These are phyloP conservation scores for Populus simonii DNA, from an alignment of 345 rosid genomes.

Conservation along the genomic window DNA sequence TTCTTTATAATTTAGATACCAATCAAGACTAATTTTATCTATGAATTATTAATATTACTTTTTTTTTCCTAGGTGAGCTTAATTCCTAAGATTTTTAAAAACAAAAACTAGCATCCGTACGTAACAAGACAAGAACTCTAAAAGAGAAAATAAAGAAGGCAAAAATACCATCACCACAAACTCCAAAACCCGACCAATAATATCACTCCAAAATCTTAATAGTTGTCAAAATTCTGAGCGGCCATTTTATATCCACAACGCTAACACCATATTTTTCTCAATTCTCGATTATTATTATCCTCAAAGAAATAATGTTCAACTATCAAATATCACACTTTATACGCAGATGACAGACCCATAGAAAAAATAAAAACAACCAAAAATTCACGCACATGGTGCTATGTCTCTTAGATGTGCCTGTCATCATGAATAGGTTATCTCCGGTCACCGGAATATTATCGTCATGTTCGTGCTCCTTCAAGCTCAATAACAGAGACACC, in stretches of 20 bases:
- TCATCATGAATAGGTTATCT: slow-evolving; percentile 44
- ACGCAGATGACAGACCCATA: too few species aligned
- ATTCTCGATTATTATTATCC: background rate
- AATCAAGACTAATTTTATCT: too few species aligned
- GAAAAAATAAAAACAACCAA: background rate
- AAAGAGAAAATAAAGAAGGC: background rate
- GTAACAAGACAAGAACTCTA: background rate
- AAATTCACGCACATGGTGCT: slow-evolving; percentile 40
- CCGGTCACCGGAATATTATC: slow-evolving; percentile 47
- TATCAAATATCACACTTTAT: too few species aligned
- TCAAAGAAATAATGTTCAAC: too few species aligned
- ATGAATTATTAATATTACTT: too few species aligned
- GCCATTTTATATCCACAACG: slow-evolving; percentile 3
- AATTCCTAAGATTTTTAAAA: too few species aligned
- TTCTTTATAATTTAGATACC: too few species aligned
- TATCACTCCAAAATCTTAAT: slow-evolving; percentile 1
- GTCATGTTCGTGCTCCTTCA: slow-evolving; percentile 22
- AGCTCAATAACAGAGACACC: slow-evolving; percentile 23
- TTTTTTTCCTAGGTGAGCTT: too few species aligned
- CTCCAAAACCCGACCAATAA: background rate
- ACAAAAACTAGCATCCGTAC: too few species aligned
- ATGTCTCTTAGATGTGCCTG: slow-evolving; percentile 50
- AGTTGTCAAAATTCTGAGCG: background rate
- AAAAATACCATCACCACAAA: slow-evolving; percentile 1
- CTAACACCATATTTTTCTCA: background rate